Percentiles rank a stretch among this genome's conserved stretches.
These are phyloP conservation scores for Penicillium macrosclerotiorum DNA, from an alignment of 495 filamentous ascomycete genomes.

Conservation along the genomic window DNA sequence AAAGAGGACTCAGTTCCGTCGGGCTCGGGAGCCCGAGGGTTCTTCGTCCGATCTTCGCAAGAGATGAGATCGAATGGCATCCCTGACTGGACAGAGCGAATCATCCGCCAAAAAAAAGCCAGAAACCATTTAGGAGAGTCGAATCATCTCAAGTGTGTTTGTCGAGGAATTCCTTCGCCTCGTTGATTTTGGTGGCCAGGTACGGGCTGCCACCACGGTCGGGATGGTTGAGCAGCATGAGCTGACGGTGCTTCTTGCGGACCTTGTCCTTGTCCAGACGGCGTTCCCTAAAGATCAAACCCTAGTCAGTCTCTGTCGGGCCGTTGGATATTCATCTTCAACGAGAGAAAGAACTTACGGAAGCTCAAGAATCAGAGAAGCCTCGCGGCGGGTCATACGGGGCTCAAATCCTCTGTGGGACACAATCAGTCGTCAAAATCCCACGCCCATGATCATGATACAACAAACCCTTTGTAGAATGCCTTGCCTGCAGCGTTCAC, in stretches of 20 bases:
- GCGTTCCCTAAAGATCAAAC: slow-evolving; percentile 62
- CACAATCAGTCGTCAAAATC: no score
- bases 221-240: slow-evolving; percentile 98
- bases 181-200: slow-evolving; percentile 94
- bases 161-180: slow-evolving; percentile 94
- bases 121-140: no score
- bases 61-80: slow-evolving; percentile 1
- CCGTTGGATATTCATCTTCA: background rate
- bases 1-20: slow-evolving; percentile 24
- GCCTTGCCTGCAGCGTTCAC: slow-evolving; percentile 77
- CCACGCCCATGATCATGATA: no score
- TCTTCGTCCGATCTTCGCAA: background rate
- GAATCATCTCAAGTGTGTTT: slow-evolving; percentile 51
- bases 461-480: slow-evolving; percentile 80
- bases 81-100: no score
- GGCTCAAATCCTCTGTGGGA: slow-evolving; percentile 78
- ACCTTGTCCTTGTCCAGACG: slow-evolving; percentile 85
- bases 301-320: slow-evolving; percentile 12
- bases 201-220: slow-evolving; percentile 97
- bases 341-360: slow-evolving; percentile 57
- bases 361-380: slow-evolving; percentile 85
- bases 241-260: slow-evolving; percentile 90
- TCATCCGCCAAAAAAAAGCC: no score
- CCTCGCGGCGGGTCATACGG: slow-evolving; percentile 88
- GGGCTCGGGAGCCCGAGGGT: background rate